Base-by-base conservation (phyloP, 1,139 yeast species). In the Casaregolazyma suthepensis region DNA sequence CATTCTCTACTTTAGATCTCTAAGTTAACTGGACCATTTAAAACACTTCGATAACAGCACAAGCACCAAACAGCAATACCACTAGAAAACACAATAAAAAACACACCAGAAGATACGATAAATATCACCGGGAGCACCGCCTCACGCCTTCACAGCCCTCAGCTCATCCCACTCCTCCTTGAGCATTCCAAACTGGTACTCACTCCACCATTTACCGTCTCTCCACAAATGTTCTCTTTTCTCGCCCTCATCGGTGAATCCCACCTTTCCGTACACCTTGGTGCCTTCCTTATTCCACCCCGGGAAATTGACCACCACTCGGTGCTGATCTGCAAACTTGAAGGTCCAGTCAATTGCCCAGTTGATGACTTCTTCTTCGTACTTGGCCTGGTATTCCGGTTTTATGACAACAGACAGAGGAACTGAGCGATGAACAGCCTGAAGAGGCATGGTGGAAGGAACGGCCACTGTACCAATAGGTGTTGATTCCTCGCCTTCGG, bases 181-280 rank as follows among this genome's bases (percentile, higher is more conserved):
- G 13, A 45, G 37, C 6, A 45, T 29, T 3, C 48, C 48, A 40
- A 26, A 15, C 19, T n/a, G 19, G 7, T 29, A 15, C 5, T 31
- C 40, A 9, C 40, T 17, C 48, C 48, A 45, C 48, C 48, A 45
- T 17, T 20, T 13, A 13, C 48, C 48, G n/a, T 17, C 48, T 45
- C 48, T 17, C 48, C 48, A 45, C 15, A 29, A 17, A 17, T 35
- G 19, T 22, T 45, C 48, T 17, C 48, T 5, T 6, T 22, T 9
- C 23, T 38, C 20, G 1, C 48, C 48, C 23, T 45, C 48, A 6
- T 45, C 38, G n/a, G 35, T 17, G 26, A 45, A 45, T n/a, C 48
- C 48, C 2, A 29, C 48, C 19, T 31, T 26, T 17, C n/a, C 40
- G 15, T 45, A 45, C 7, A 18, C 20, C 23, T 29, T 45, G 2